Conservation (phyloP, 208 protist genomes). For the Leishmania braziliensis region DNA sequence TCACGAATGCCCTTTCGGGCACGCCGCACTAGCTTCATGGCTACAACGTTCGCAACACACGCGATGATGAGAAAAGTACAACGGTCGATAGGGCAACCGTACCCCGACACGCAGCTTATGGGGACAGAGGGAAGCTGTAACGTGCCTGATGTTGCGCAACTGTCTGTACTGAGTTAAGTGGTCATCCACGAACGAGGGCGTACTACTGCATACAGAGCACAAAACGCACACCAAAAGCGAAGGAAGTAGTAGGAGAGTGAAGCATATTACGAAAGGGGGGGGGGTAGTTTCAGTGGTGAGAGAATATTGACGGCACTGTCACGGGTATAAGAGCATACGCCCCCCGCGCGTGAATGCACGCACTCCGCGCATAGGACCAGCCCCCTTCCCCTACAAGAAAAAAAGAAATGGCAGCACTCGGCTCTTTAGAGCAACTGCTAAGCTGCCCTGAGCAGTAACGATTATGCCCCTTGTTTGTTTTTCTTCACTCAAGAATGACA, state of each 20-base stretch:
- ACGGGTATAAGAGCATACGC: not conserved
- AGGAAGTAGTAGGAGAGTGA: not conserved
- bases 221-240: not conserved
- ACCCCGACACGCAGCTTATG: not conserved
- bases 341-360: too few relatives aligned
- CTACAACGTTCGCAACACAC: not conserved
- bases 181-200: not conserved
- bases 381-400: too few relatives aligned
- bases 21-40: slow-evolving; percentile 87
- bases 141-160: not conserved
- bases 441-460: not conserved
- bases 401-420: not conserved
- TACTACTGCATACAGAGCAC: not conserved
- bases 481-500: slow-evolving; percentile 2
- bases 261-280: not conserved
- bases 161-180: not conserved
- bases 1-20: slow-evolving; percentile 89
- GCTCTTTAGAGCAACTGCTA: not conserved
- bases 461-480: not conserved
- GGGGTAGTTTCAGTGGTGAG: too few relatives aligned
- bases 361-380: not conserved
- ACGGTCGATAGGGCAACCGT: not conserved
- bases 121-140: not conserved
- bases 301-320: not conserved
- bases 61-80: not conserved